Conservation (phyloP, 345 rosid genomes). For the Isatis tinctoria region DNA sequence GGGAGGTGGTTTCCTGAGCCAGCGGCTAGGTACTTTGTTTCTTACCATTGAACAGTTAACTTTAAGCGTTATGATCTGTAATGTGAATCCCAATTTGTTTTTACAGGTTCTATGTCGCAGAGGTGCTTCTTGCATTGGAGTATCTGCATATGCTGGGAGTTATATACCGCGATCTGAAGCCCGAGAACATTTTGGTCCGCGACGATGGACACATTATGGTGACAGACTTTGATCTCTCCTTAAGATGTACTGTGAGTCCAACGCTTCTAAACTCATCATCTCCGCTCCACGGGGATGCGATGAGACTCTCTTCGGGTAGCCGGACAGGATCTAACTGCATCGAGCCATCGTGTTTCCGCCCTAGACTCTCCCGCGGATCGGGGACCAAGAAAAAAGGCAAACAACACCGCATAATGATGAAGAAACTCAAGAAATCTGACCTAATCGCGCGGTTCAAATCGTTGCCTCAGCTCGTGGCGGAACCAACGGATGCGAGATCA, state of each 20-base stretch:
- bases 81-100: not conserved
- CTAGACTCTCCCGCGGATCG: constrained; percentile 56
- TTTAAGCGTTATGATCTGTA: not conserved
- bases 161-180: constrained; percentile 85
- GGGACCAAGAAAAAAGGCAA: constrained; percentile 47
- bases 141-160: constrained; percentile 98
- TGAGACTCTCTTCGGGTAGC: constrained; percentile 63
- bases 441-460: constrained; percentile 43
- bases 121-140: constrained; percentile 95
- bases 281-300: constrained; percentile 45
- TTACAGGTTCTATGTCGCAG: constrained; percentile 88
- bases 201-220: constrained; percentile 99
- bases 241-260: constrained; percentile 81
- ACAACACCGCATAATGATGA: constrained; percentile 38
- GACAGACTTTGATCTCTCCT: constrained; percentile 93
- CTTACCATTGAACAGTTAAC: not conserved
- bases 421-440: constrained; percentile 59
- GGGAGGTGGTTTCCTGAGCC: constrained; percentile 80
- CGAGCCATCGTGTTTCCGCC: constrained; percentile 77
- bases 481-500: constrained; percentile 94
- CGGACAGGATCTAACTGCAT: constrained; percentile 63
- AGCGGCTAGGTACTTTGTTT: constrained; percentile 68
- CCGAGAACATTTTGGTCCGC: constrained; percentile 91
- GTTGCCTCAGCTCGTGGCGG: constrained; percentile 91
- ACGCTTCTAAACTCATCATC: constrained; percentile 73